Base-by-base conservation (phyloP, 2,329 filamentous ascomycete genomes). In the Grosmannia clavigera region DNA sequence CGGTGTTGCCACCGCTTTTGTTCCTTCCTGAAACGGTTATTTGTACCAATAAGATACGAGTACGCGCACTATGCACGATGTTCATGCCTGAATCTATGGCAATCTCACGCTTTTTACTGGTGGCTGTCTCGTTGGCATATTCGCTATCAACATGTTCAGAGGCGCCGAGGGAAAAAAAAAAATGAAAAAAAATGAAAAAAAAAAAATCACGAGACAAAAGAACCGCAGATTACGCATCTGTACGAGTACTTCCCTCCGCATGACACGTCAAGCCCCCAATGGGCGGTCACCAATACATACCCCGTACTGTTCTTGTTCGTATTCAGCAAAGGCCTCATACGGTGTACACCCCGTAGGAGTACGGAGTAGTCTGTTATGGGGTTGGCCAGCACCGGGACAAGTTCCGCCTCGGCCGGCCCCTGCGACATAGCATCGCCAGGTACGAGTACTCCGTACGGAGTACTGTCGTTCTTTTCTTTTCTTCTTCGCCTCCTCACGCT, bases 21-120 rank as follows among this genome's bases (percentile, higher is more conserved):
- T 63, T 58, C 58, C 60, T 61, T 61, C 60, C 58, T 35, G 40
- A 59, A 58, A 56, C n/a, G 58, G 59, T 16, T 22, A 31, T 16
- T 11, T 29, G 12, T 22, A 38, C 38, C 5, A 22, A 10, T 12
- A 29, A 12, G 10, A 12, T 52, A 11, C n/a, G 22, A 14, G 29
- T 35, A 9, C 33, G 7, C 33, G 9, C 2, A 35, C 33, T 35
- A 31, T 9, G 9, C 10, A 7, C 5, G 7, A 10, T 11, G 33
- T 35, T 9, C 33, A 10, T 11, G 10, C 33, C 33, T 35, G 33
- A 2, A 35, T 35, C 52, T 10, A 9, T 27, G n/a, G 16, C 3
- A 31, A 31, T 29, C 19, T 27, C 25, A 16, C 16, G 22, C 27
- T 16, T 50, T 48, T 57, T 35, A 4, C 29, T 31, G 5, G 29